Conservation (phyloP, 2,329 filamentous ascomycete genomes). For the Aplosporella prunicola region DNA sequence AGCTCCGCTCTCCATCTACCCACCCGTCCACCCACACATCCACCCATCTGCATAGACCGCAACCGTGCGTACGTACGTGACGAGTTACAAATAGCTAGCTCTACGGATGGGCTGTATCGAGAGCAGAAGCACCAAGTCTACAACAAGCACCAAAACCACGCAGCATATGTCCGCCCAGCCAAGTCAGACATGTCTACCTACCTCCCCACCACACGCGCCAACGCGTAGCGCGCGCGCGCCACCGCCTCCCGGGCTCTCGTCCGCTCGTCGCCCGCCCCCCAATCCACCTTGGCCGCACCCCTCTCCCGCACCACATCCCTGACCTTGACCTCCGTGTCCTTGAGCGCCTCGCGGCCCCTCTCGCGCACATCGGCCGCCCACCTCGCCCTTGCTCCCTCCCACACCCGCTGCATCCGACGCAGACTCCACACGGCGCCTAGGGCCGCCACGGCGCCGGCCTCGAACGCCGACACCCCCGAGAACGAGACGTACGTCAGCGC, state of each 20-base stretch:
- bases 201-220: conserved; percentile 29
- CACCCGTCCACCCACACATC: too few relatives aligned
- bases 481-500: conserved; percentile 47
- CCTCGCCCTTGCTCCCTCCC: conserved; percentile 43
- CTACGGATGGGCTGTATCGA: too few relatives aligned
- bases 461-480: conserved; percentile 33
- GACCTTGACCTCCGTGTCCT: conserved; percentile 43
- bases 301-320: conserved; percentile 33
- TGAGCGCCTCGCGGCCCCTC: conserved; percentile 47
- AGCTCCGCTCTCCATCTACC: too few relatives aligned
- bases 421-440: conserved; percentile 50
- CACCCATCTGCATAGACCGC: too few relatives aligned
- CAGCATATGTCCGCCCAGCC: too few relatives aligned
- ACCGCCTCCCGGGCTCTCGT: conserved; percentile 35
- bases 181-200: neutral
- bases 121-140: too few relatives aligned
- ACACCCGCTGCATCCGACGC: conserved; percentile 48
- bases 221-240: conserved; percentile 35
- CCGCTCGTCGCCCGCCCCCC: conserved; percentile 3
- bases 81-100: too few relatives aligned
- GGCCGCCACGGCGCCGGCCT: conserved; percentile 50
- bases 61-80: too few relatives aligned
- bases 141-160: too few relatives aligned
- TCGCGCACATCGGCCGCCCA: conserved; percentile 48
- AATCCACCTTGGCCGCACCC: conserved; percentile 25